phyloP scores from a whole-genome alignment of 495 filamentous ascomycete genomes.

The Podospora pseudopauciseta region DNA sequence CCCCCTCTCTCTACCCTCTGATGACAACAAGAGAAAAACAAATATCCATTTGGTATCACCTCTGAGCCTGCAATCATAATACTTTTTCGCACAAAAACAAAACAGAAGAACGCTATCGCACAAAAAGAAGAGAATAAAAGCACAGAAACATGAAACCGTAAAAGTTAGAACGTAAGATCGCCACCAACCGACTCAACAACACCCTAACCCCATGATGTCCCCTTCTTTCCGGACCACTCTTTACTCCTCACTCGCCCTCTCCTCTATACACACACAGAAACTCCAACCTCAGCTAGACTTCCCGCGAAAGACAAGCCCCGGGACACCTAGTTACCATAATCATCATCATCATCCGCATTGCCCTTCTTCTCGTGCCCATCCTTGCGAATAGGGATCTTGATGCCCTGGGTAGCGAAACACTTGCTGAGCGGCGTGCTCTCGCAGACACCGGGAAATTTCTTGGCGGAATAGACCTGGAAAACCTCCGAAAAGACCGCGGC shows the following conservation, averaged over 20 bases:
- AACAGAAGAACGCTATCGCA: background rate
- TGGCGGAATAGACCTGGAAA: slow-evolving; percentile 93
- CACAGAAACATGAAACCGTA: slow-evolving; percentile 1
- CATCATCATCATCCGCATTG: slow-evolving; percentile 62
- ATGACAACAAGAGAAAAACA: background rate
- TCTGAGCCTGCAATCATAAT: background rate
- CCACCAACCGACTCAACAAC: background rate
- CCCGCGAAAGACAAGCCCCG: background rate
- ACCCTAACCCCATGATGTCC: background rate
- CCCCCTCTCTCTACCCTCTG: background rate
- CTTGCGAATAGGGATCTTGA: slow-evolving; percentile 92
- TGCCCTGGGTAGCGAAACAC: slow-evolving; percentile 90
- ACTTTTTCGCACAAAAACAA: slow-evolving; percentile 4
- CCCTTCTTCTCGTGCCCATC: slow-evolving; percentile 67
- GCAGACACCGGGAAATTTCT: slow-evolving; percentile 97
- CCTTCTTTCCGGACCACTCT: background rate
- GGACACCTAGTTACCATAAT: slow-evolving; percentile 23
- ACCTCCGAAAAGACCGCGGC: slow-evolving; percentile 83
- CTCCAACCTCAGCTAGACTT: too few species aligned
- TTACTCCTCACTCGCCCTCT: background rate
- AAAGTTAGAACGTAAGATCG: background rate
- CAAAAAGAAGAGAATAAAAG: background rate
- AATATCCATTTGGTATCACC: background rate
- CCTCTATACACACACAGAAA: background rate
- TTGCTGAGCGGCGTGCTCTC: slow-evolving; percentile 93